Conservation (phyloP, 2,329 filamentous ascomycete species). For the Akanthomyces muscarius region DNA sequence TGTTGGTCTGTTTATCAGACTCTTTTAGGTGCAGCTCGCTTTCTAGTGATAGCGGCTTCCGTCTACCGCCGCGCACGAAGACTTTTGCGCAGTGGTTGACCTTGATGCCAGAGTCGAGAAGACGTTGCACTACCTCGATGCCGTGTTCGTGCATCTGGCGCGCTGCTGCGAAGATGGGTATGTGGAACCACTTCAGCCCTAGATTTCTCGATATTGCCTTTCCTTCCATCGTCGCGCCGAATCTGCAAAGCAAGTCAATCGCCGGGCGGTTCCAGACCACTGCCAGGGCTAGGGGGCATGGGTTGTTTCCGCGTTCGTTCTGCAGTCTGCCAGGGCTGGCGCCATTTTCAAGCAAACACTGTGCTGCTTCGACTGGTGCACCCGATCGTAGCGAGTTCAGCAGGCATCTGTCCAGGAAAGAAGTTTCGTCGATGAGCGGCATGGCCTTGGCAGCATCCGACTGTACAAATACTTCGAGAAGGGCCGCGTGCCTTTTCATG, state of each 20-base stretch:
- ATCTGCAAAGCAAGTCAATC: background rate
- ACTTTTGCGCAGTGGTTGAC: slow-evolving; percentile 3
- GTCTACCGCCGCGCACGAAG: slow-evolving; percentile 5
- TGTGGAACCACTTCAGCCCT: slow-evolving; percentile 2
- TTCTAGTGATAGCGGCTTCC: slow-evolving; percentile 1
- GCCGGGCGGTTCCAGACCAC: slow-evolving; percentile 4
- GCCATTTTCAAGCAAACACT: background rate
- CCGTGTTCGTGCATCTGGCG: slow-evolving; percentile 9
- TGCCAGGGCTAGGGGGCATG: slow-evolving; percentile 2
- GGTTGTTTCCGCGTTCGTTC: background rate
- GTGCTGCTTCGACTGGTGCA: background rate
- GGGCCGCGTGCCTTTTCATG: background rate
- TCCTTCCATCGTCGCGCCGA: background rate
- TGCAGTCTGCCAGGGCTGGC: background rate
- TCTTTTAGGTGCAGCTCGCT: background rate
- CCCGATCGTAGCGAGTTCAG: background rate
- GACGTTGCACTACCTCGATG: background rate
- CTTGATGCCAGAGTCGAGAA: background rate
- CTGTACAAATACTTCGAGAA: background rate
- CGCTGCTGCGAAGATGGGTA: background rate
- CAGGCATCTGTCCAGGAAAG: background rate
- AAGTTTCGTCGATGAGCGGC: background rate
- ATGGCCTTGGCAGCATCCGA: background rate
- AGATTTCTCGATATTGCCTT: background rate
- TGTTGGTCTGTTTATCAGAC: slow-evolving; percentile 8